Percentiles rank a stretch among this genome's conserved stretches.
Conservation (phyloP, 768 basidiomycete species). For the Tylopilus sp. region DNA sequence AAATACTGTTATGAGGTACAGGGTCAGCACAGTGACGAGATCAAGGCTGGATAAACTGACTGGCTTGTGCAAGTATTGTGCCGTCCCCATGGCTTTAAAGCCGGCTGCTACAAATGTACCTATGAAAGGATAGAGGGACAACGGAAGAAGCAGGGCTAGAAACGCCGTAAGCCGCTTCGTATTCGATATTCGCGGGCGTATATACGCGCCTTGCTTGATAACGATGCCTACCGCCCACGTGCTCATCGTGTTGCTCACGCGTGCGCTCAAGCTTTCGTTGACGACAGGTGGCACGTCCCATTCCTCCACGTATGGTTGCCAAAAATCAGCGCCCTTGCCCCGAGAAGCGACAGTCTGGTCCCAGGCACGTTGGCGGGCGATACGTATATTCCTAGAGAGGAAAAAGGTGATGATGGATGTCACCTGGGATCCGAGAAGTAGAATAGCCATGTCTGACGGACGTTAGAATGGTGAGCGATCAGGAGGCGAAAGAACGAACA, state of each 20-base stretch:
- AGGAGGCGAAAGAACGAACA: slow-evolving; percentile 41
- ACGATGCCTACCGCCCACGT: slow-evolving; percentile 14
- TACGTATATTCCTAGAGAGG: slow-evolving; percentile 75
- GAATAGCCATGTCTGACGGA: slow-evolving; percentile 62
- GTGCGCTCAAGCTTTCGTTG: slow-evolving; percentile 26
- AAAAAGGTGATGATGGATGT: slow-evolving; percentile 79
- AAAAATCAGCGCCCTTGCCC: slow-evolving; percentile 80
- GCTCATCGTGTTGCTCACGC: slow-evolving; percentile 7
- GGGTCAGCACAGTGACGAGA: not conserved
- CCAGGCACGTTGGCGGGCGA: slow-evolving; percentile 76
- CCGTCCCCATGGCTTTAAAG: slow-evolving; percentile 66
- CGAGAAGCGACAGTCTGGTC: slow-evolving; percentile 81
- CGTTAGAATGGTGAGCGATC: too few relatives aligned
- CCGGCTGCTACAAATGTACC: slow-evolving; percentile 60
- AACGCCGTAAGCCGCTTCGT: not conserved
- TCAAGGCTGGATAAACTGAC: slow-evolving; percentile 36
- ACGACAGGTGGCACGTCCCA: slow-evolving; percentile 60
- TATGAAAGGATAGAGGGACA: slow-evolving; percentile 66
- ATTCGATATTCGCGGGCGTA: not conserved
- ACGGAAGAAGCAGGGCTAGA: slow-evolving; percentile 56
- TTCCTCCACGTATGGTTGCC: slow-evolving; percentile 80
- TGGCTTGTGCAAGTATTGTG: slow-evolving; percentile 62
- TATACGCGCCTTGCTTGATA: slow-evolving; percentile 23
- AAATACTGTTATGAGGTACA: slow-evolving; percentile 68
- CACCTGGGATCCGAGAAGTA: slow-evolving; percentile 72